Evolutionary conservation across 2,329 filamentous ascomycete species (phyloP), one percentile per base, ranked within the genome.

Genomic region (Xylariaceae sp.): DNA sequence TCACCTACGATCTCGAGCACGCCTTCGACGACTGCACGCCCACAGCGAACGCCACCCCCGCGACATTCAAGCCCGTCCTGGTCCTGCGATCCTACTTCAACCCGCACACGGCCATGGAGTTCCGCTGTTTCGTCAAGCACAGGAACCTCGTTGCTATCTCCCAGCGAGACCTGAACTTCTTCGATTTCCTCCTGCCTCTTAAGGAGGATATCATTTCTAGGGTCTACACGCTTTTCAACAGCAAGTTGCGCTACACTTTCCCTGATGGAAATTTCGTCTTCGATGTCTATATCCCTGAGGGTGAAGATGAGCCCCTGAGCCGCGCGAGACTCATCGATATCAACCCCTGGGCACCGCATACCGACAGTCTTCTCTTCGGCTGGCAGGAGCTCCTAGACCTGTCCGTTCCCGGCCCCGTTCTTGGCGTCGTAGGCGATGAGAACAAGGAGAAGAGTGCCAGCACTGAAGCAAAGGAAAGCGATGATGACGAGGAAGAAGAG

Each of bases 1-100:
- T 97, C 61, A 96, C 90, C 3, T 92, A 97, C 73, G 94, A 99
- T 71, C 80, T 99, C 5, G 89, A 95, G 70, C 90, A 97, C 72
- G 91, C 92, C 1, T 97, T 97, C 66, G 90, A 96, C 65, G 92
- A 88, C 66, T 89, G 86, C 56, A 77, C 78, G 0, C 62, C 71
- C 1, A 68, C 64, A 18, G 57, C 67, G n/a, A 73, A 72, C 9
- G 70, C 77, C 2, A 66, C 74, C 64, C 47, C 47, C 1, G 7
- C 67, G 34, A 73, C 74, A 2, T 88, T 94, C 64, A 81, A 83
- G 3, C 94, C 92, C 57, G 82, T 92, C 59, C 84, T 99, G 1
- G 88, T 97, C 2, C 82, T 99, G 8, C 86, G 94, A 39, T 90
- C 95, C 72, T 93, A 89, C 75, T 90, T 96, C 74, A 87, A 87